These are phyloP conservation scores for Conticribra weissflogii DNA, from an alignment of 108 stramenopile species.

Conservation along the genomic window DNA sequence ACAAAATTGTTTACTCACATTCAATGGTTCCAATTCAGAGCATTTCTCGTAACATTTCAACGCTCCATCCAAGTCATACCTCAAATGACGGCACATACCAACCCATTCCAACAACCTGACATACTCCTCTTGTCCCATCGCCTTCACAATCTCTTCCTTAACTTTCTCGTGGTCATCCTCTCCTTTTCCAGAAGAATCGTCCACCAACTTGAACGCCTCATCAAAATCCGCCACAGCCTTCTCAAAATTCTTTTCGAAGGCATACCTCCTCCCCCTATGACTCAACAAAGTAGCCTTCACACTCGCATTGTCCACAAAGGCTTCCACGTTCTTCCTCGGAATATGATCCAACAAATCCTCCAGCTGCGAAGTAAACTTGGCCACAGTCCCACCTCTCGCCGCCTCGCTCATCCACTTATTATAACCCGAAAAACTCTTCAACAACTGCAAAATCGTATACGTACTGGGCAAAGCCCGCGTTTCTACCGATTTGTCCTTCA, in stretches of 20 bases:
- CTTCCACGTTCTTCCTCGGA: constrained; percentile 20
- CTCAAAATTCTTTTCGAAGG: constrained; percentile 70
- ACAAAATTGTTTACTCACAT: constrained; percentile 53
- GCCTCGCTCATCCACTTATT: constrained; percentile 87
- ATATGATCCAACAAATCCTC: constrained; percentile 43
- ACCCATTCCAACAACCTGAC: constrained; percentile 84
- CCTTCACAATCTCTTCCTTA: constrained; percentile 30
- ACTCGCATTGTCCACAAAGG: constrained; percentile 43
- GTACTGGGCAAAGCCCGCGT: constrained; percentile 62
- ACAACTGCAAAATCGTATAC: constrained; percentile 80
- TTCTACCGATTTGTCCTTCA: constrained; percentile 26
- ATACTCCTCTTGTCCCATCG: constrained; percentile 72
- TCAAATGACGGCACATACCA: constrained; percentile 89
- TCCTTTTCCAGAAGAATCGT: constrained; percentile 40
- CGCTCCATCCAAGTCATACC: constrained; percentile 85
- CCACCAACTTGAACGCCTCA: constrained; percentile 59
- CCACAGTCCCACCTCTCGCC: constrained; percentile 60
- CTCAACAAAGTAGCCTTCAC: constrained; percentile 58
- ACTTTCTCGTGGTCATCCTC: constrained; percentile 30
- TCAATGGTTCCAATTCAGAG: constrained; percentile 78
- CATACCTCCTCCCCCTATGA: constrained; percentile 78
- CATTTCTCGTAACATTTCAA: constrained; percentile 73
- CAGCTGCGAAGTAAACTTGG: constrained; percentile 50
- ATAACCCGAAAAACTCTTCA: constrained; percentile 85
- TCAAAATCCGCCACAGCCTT: constrained; percentile 71